A percentile compares a stretch with the other conserved stretches of the same genome.
These are phyloP conservation scores for Colletotrichum truncatum DNA, from an alignment of 2,329 filamentous ascomycete species.

Conservation along the genomic window DNA sequence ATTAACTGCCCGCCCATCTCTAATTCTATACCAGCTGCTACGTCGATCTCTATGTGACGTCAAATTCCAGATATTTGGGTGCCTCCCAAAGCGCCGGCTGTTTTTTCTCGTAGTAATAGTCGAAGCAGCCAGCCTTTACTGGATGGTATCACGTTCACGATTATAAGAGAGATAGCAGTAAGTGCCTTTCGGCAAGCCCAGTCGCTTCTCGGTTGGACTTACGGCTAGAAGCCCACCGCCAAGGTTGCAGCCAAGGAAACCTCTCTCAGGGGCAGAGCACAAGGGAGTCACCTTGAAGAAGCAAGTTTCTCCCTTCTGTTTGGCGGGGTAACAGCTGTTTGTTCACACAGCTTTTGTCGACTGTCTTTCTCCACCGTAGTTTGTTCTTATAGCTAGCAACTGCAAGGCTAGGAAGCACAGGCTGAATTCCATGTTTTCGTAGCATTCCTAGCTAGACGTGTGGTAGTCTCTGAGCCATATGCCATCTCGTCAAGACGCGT, in stretches of 20 bases:
- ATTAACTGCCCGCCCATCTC: too few species aligned
- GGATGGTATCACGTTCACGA: not conserved
- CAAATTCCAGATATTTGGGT: constrained; percentile 3
- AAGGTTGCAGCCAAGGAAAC: not conserved
- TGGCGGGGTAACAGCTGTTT: constrained; percentile 18
- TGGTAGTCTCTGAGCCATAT: too few species aligned
- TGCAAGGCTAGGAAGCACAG: not conserved
- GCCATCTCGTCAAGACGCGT: too few species aligned
- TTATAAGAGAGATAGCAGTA: not conserved
- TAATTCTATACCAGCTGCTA: not conserved
- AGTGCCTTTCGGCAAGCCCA: not conserved
- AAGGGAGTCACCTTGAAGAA: not conserved
- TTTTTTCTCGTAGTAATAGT: too few species aligned
- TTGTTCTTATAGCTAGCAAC: not conserved
- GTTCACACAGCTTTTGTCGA: not conserved
- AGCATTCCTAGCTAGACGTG: too few species aligned
- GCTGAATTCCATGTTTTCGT: too few species aligned
- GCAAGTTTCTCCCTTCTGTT: not conserved
- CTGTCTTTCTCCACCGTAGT: not conserved
- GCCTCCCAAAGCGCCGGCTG: not conserved
- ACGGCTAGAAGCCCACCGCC: not conserved
- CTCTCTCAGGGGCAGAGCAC: not conserved
- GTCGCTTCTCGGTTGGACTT: not conserved
- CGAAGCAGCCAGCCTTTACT: not conserved
- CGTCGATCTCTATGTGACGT: constrained; percentile 16